Percentiles rank a stretch among this genome's conserved stretches.
Conservation (phyloP, 202 grass and related monocot genomes). For the Setaria italica region DNA sequence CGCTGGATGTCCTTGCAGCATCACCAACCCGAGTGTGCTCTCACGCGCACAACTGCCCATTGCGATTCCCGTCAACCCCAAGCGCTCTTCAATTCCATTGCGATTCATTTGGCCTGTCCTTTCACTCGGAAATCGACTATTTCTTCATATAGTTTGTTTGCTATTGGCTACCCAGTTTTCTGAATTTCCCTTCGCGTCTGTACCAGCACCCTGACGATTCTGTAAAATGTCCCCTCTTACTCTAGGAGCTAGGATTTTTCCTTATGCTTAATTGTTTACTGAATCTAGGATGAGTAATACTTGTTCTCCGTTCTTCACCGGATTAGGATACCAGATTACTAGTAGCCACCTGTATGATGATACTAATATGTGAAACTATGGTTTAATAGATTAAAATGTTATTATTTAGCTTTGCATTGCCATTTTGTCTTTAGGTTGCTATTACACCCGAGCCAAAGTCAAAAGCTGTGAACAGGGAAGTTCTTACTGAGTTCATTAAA, state of each 20-base stretch:
- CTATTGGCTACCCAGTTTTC: no score
- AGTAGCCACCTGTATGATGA: neutral
- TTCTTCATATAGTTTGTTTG: no score
- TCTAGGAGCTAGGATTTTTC: neutral
- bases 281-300: neutral
- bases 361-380: neutral
- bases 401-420: neutral
- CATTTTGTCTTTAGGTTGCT: conserved; percentile 41
- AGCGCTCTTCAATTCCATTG: no score
- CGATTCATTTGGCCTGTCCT: no score
- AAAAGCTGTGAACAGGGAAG: conserved; percentile 29
- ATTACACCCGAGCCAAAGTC: conserved; percentile 52
- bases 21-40: no score
- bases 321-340: neutral
- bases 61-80: no score
- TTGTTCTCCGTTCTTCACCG: neutral
- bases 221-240: neutral
- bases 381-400: neutral
- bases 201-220: neutral
- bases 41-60: no score
- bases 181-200: no score
- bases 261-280: neutral
- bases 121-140: no score
- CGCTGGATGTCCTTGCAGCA: no score
- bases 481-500: conserved; percentile 50